Conservation (phyloP, 345 rosid species). For the Trapa bicornis region DNA sequence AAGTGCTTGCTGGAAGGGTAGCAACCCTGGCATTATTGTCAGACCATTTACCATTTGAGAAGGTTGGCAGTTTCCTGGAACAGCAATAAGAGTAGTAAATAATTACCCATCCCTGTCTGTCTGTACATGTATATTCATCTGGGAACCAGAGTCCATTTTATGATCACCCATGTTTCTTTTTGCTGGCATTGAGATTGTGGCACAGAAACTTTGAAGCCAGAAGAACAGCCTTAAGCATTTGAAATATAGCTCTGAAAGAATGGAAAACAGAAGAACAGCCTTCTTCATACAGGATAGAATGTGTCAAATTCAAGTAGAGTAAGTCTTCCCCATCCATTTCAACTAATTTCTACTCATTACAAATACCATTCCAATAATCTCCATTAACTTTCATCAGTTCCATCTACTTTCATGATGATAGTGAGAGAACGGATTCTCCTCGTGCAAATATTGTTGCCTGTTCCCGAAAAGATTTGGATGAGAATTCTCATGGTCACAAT, state of each 20-base stretch:
- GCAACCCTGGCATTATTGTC: background rate
- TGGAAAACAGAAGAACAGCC: constrained; percentile 15
- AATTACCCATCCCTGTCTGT: constrained; percentile 3
- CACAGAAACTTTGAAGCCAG: background rate
- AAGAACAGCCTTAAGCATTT: background rate
- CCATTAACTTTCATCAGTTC: background rate
- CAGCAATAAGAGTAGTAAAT: constrained; percentile 8
- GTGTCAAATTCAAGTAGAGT: too few relatives aligned
- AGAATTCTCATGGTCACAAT: constrained; percentile 28
- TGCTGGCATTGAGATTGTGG: constrained; percentile 1
- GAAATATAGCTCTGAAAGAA: too few relatives aligned
- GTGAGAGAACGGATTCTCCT: constrained; percentile 3
- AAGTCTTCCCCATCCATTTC: background rate
- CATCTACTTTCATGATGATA: background rate
- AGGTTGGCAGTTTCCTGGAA: background rate
- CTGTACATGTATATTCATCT: constrained; percentile 14
- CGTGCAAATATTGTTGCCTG: constrained; percentile 4
- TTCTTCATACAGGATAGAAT: constrained; percentile 8
- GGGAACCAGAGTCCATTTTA: background rate
- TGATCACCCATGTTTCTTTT: background rate
- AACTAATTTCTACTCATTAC: background rate
- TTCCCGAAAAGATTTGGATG: constrained; percentile 47
- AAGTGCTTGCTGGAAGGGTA: constrained; percentile 24
- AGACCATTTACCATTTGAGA: background rate
- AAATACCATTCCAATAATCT: background rate